Evolutionary conservation across 2,329 filamentous ascomycete species (phyloP).

Genomic region (Penicillium sp.): DNA sequence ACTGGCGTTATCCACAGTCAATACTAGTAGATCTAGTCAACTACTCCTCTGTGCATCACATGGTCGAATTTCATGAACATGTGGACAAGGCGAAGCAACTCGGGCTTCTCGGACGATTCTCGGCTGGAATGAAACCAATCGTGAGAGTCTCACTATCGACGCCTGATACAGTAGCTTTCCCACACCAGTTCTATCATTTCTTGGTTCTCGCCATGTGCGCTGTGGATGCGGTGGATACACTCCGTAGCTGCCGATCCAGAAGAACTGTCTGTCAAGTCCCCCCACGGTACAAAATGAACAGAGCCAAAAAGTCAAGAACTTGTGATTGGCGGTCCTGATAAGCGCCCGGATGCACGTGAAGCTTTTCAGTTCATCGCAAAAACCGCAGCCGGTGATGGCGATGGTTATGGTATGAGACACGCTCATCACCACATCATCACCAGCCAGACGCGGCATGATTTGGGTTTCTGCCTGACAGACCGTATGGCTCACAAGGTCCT

Average conservation of each 20-base stretch:
- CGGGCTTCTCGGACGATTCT: slow-evolving; percentile 13
- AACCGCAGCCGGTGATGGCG: background rate
- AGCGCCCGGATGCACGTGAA: slow-evolving; percentile 26
- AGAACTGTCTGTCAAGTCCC: background rate
- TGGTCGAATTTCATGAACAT: background rate
- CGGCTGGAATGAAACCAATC: slow-evolving; percentile 15
- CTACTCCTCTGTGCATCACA: background rate
- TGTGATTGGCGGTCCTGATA: slow-evolving; percentile 24
- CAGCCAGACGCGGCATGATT: background rate
- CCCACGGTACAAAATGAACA: background rate
- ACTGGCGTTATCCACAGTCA: slow-evolving; percentile 3
- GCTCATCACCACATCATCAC: background rate
- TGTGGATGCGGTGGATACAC: slow-evolving; percentile 4
- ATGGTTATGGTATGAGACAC: background rate
- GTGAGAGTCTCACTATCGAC: slow-evolving; percentile 1
- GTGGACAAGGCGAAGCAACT: slow-evolving; percentile 1
- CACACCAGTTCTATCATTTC: background rate
- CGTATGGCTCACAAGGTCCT: background rate
- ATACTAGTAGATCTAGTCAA: background rate
- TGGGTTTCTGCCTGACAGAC: background rate
- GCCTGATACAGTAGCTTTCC: slow-evolving; percentile 2
- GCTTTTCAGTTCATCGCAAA: slow-evolving; percentile 11
- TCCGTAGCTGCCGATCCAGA: background rate
- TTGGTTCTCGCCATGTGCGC: slow-evolving; percentile 5
- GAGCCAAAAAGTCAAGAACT: background rate